Base-by-base conservation (phyloP, 1,284 basidiomycete species). In the Malassezia sp. region DNA sequence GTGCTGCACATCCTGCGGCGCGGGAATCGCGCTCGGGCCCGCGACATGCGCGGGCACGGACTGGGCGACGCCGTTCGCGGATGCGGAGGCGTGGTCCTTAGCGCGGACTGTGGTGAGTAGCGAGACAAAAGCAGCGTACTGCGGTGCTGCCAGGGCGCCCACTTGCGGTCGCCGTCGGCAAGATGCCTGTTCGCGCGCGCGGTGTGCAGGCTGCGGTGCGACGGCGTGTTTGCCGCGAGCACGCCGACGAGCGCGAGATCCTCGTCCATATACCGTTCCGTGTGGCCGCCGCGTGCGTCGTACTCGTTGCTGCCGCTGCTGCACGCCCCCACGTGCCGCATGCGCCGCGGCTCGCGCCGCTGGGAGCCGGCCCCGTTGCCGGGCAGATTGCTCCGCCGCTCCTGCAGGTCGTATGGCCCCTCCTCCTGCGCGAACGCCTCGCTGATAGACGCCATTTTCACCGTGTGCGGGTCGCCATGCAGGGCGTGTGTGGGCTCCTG, bases 141-240 rank as follows among this genome's bases (percentile, higher is more conserved):
- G n/a, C n/a, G n/a, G 34, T 47, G 46, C 46, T 58, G 59, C 60
- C 60, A 62, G 7, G 52, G 36, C 26, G 53, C 52, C 57, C 60
- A 60, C 36, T 61, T 60, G n/a, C 42, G 51, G 32, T 57, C 49
- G 31, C 58, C 56, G 26, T 59, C 59, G 26, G 52, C 59, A 32
- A 58, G 51, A 24, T 56, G 51, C 40, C 54, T 44, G 46, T 61
- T n/a, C n/a, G n/a, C n/a, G n/a, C n/a, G n/a, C n/a, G n/a, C n/a
- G n/a, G n/a, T n/a, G n/a, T n/a, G n/a, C n/a, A n/a, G n/a, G n/a
- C n/a, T n/a, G 23, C 64, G 57, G 37, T 67, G 64, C 26, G 59
- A 61, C 8, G 64, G 64, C 4, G 57, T 60, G 27, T 67, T 54
- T 9, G 63, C 61, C 9, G 61, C 59, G 23, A 62, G 54, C 21